Conservation (phyloP, 2,329 filamentous ascomycete species). For the Ramularia endophylla region DNA sequence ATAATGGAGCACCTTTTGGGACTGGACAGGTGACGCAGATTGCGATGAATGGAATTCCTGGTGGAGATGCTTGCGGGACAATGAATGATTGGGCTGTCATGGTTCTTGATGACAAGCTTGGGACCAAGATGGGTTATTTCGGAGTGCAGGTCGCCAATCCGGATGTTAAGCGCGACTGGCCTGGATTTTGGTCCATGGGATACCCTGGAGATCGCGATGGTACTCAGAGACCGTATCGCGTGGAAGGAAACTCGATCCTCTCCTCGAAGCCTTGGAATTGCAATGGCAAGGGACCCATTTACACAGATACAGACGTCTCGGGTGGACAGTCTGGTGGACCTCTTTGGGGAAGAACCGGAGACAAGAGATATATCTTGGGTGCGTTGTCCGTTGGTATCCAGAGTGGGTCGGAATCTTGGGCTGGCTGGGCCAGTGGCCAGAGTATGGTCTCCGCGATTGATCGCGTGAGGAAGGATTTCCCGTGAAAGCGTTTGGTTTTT, state of each 20-base stretch:
- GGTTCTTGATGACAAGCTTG: constrained; percentile 6
- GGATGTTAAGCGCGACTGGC: not conserved
- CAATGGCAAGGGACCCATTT: constrained; percentile 8
- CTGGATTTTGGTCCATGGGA: constrained; percentile 7
- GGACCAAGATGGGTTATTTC: constrained; percentile 9
- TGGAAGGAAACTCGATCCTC: constrained; percentile 7
- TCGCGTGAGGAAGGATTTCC: constrained; percentile 7
- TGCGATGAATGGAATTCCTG: constrained; percentile 1
- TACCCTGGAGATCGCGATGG: constrained; percentile 11
- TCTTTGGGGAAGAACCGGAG: constrained; percentile 5
- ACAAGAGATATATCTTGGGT: constrained; percentile 8
- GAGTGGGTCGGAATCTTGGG: constrained; percentile 5
- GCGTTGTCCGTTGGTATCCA: constrained; percentile 8
- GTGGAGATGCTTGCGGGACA: constrained; percentile 8
- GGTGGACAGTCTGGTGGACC: constrained; percentile 13
- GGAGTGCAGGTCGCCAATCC: constrained; percentile 7
- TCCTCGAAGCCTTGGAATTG: constrained; percentile 6
- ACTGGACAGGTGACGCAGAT: not conserved
- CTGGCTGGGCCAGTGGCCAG: constrained; percentile 8
- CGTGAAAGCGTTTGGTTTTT: not conserved
- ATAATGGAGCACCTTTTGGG: constrained; percentile 7
- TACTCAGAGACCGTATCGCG: constrained; percentile 7
- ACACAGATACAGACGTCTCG: constrained; percentile 11
- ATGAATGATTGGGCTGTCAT: constrained; percentile 12
- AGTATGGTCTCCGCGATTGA: constrained; percentile 7